Evolutionary conservation across 108 stramenopile genomes (phyloP).

Genomic region (Nitzschia sp.): DNA sequence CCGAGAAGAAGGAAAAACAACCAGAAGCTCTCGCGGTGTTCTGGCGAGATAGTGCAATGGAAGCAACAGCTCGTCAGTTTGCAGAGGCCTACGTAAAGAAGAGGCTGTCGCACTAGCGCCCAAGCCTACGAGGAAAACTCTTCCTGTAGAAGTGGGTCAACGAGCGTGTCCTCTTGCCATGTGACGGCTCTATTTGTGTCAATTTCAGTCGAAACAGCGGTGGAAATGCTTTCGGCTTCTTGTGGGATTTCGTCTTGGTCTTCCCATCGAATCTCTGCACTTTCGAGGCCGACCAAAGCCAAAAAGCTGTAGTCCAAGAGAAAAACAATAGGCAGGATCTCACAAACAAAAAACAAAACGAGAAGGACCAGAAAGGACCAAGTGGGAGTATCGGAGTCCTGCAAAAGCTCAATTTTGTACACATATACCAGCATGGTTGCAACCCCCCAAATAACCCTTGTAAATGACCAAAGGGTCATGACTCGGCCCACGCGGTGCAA

Average conservation of each 20-base stretch:
- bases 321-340: constrained; percentile 64
- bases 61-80: background rate
- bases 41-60: constrained; percentile 16
- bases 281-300: constrained; percentile 12
- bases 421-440: constrained; percentile 53
- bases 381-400: constrained; percentile 43
- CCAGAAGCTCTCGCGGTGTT: background rate
- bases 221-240: background rate
- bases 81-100: constrained; percentile 18
- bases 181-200: too few relatives aligned
- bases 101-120: background rate
- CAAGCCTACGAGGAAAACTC: background rate
- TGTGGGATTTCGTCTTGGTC: constrained; percentile 7
- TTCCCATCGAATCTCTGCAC: constrained; percentile 19
- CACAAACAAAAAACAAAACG: constrained; percentile 59
- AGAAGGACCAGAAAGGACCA: constrained; percentile 61
- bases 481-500: constrained; percentile 46
- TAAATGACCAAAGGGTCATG: constrained; percentile 53
- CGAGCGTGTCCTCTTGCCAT: too few relatives aligned
- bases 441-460: constrained; percentile 63
- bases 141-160: background rate
- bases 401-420: constrained; percentile 55
- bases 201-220: too few relatives aligned
- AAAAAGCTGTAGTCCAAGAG: constrained; percentile 63
- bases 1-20: constrained; percentile 14